These are phyloP conservation scores for Xylariaceae sp. DNA, from an alignment of 2,329 filamentous ascomycete species.

Conservation along the genomic window DNA sequence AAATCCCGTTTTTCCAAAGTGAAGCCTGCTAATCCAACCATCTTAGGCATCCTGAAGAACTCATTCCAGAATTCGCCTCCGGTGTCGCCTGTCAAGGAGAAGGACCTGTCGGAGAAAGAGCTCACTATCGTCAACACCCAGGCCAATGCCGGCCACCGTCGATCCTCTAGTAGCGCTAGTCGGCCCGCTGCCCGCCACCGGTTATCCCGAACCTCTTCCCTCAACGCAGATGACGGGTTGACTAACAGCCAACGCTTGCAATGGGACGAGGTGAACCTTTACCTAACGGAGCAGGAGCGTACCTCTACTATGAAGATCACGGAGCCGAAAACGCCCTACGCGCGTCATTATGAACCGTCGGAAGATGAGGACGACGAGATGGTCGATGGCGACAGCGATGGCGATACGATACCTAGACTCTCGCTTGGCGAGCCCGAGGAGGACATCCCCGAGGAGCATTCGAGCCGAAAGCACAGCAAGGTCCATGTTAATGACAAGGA, in stretches of 20 bases:
- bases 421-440: slow-evolving; percentile 92
- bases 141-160: slow-evolving; percentile 83
- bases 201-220: slow-evolving; percentile 50
- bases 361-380: slow-evolving; percentile 79
- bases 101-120: slow-evolving; percentile 70
- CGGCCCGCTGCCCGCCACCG: slow-evolving; percentile 65
- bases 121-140: slow-evolving; percentile 91
- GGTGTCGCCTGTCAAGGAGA: slow-evolving; percentile 46
- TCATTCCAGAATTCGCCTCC: slow-evolving; percentile 62
- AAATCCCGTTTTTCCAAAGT: not conserved
- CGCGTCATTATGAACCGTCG: slow-evolving; percentile 81
- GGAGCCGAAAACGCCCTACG: slow-evolving; percentile 97
- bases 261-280: slow-evolving; percentile 98
- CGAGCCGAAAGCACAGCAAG: slow-evolving; percentile 48
- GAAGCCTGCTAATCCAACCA: not conserved
- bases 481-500: slow-evolving; percentile 71
- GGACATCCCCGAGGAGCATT: slow-evolving; percentile 50
- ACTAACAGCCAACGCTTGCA: slow-evolving; percentile 73
- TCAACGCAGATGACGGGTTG: slow-evolving; percentile 44
- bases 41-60: slow-evolving; percentile 88
- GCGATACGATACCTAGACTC: slow-evolving; percentile 70
- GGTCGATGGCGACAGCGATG: slow-evolving; percentile 50
- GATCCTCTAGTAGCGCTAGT: slow-evolving; percentile 70
- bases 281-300: slow-evolving; percentile 93
- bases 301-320: slow-evolving; percentile 98